phyloP scores from a whole-genome alignment of 2,329 filamentous ascomycete species.

The Macroventuria anomochaeta region DNA sequence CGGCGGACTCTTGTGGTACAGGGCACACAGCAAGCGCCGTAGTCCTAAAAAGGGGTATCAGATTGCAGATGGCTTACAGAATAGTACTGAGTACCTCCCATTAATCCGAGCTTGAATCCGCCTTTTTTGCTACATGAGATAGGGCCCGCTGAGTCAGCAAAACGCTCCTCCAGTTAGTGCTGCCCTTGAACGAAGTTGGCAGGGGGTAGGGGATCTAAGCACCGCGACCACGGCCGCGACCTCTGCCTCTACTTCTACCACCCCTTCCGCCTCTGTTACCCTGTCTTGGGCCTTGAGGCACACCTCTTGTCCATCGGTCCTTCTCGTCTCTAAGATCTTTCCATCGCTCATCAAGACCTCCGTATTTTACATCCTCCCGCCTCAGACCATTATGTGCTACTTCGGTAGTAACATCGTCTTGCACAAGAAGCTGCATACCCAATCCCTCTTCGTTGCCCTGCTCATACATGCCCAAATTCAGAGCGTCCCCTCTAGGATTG shows the following conservation, averaged over 20 bases:
- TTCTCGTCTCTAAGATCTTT: conserved; percentile 38
- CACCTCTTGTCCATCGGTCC: conserved; percentile 28
- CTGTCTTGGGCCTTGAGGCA: conserved; percentile 17
- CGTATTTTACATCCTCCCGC: conserved; percentile 19
- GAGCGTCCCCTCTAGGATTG: conserved; percentile 40
- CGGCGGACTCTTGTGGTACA: too few relatives aligned
- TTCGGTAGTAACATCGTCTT: conserved; percentile 44
- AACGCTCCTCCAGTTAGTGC: too few relatives aligned
- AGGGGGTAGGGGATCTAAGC: not conserved
- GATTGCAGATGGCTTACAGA: too few relatives aligned
- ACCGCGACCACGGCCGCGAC: conserved; percentile 7
- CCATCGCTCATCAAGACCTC: conserved; percentile 50
- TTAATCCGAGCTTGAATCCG: too few relatives aligned
- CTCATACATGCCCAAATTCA: conserved; percentile 57
- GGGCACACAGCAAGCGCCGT: too few relatives aligned
- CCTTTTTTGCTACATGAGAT: too few relatives aligned
- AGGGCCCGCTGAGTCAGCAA: too few relatives aligned
- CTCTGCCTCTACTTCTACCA: conserved; percentile 22
- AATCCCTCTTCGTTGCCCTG: conserved; percentile 45
- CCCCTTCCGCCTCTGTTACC: conserved; percentile 17
- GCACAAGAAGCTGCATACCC: conserved; percentile 51
- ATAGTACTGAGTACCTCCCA: too few relatives aligned
- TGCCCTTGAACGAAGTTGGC: too few relatives aligned
- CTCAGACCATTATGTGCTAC: conserved; percentile 21
- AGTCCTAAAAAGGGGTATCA: too few relatives aligned